Percentiles rank a stretch among this genome's conserved stretches.
phyloP scores from a whole-genome alignment of 208 protist species.

The Acanthamoeba polyphaga region DNA sequence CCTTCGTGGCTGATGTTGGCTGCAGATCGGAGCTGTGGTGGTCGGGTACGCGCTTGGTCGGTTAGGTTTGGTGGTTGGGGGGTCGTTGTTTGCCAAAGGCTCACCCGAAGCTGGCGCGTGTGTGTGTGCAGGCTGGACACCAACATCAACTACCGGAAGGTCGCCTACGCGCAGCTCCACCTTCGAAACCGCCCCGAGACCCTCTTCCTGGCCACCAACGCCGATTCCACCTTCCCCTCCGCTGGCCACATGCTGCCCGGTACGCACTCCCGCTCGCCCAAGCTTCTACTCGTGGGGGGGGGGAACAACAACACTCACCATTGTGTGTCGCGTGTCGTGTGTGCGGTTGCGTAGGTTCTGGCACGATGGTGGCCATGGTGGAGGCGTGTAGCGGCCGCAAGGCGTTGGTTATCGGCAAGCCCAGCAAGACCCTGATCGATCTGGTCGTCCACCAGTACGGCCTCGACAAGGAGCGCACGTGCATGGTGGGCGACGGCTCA shows the following conservation, averaged over 20 bases:
- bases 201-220: constrained; percentile 84
- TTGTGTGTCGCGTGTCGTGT: neutral
- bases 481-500: constrained; percentile 90
- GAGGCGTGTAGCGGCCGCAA: constrained; percentile 75
- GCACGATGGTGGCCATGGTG: constrained; percentile 78
- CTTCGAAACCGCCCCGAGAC: constrained; percentile 28
- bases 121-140: constrained; percentile 70
- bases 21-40: constrained; percentile 78
- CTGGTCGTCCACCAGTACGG: constrained; percentile 82
- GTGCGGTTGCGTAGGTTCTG: neutral
- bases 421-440: constrained; percentile 81
- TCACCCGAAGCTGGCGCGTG: neutral
- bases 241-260: constrained; percentile 8
- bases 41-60: constrained; percentile 3
- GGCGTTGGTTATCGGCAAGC: constrained; percentile 87
- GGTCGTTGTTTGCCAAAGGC: neutral
- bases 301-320: no score
- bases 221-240: constrained; percentile 78
- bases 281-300: neutral
- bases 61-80: neutral
- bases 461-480: constrained; percentile 25
- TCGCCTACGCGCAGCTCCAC: constrained; percentile 74
- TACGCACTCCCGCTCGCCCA: neutral
- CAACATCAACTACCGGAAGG: constrained; percentile 80
- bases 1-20: neutral